These are phyloP conservation scores for Pythium plurisporium DNA, from an alignment of 352 stramenopile genomes.

Conservation along the genomic window DNA sequence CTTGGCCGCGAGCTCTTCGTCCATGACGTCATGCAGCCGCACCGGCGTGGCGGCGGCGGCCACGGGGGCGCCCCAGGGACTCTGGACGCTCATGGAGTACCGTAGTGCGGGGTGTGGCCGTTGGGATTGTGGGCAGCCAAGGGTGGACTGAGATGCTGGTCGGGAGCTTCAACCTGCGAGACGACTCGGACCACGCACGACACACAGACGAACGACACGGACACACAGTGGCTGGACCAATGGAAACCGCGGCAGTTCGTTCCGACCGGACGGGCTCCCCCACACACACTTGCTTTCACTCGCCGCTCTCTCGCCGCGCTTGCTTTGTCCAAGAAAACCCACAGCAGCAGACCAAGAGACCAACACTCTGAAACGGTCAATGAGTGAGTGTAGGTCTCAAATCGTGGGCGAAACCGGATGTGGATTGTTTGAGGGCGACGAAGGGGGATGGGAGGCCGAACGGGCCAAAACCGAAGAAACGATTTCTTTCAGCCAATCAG, in stretches of 20 bases:
- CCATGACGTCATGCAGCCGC: constrained; percentile 66
- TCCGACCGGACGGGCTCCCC: neutral
- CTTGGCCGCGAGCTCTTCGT: constrained; percentile 62
- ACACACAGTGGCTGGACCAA: constrained; percentile 11
- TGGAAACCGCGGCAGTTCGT: constrained; percentile 8
- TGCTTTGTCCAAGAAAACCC: constrained; percentile 13
- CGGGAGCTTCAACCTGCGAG: constrained; percentile 12
- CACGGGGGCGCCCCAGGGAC: constrained; percentile 33
- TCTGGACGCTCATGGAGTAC: constrained; percentile 7
- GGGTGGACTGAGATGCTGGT: neutral
- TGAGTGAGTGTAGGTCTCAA: constrained; percentile 24
- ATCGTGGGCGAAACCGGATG: neutral
- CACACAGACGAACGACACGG: constrained; percentile 11
- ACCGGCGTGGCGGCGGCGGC: constrained; percentile 22
- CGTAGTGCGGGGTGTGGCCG: neutral
- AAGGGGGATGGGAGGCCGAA: no score
- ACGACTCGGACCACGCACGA: constrained; percentile 13
- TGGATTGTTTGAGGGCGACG: no score
- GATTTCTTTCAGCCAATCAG: constrained; percentile 12
- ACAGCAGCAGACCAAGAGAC: constrained; percentile 20
- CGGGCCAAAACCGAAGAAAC: no score
- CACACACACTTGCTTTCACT: neutral
- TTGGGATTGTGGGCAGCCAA: no score
- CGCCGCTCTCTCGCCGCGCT: neutral
- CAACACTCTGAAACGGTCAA: neutral